A percentile compares a stretch with the other conserved stretches of the same genome.
Evolutionary conservation across 2,329 filamentous ascomycete genomes (phyloP).

Genomic region (Aspergillus sp.): DNA sequence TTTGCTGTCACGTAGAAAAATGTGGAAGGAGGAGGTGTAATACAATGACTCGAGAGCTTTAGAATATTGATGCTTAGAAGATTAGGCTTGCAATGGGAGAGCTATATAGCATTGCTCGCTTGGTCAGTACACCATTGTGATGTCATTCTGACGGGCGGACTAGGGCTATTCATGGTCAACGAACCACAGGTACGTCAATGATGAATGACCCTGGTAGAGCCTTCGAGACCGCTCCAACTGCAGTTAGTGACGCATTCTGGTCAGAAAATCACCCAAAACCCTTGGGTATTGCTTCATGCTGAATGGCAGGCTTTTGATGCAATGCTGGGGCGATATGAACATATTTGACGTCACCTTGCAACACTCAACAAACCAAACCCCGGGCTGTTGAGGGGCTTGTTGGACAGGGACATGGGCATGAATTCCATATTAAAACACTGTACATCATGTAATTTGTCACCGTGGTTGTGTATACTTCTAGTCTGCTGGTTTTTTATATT

Average conservation of each 20-base stretch:
- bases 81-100: neutral
- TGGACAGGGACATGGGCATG: neutral
- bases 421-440: neutral
- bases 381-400: neutral
- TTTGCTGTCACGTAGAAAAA: neutral
- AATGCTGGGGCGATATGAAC: neutral
- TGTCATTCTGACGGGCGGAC: slow-evolving; percentile 13
- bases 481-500: neutral
- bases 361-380: neutral
- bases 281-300: neutral
- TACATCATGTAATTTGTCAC: neutral
- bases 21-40: neutral
- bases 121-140: slow-evolving; percentile 2
- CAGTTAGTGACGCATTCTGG: neutral
- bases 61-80: neutral
- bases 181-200: slow-evolving; percentile 15
- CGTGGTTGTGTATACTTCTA: neutral
- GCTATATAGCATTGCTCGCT: slow-evolving; percentile 9
- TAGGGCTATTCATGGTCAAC: neutral
- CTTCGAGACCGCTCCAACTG: neutral
- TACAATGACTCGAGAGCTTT: neutral
- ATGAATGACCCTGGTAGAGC: neutral
- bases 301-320: slow-evolving; percentile 4
- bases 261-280: neutral
- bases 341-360: slow-evolving; percentile 5